Base-by-base conservation (phyloP, 768 basidiomycete species). In the Lactifluus pinguis region DNA sequence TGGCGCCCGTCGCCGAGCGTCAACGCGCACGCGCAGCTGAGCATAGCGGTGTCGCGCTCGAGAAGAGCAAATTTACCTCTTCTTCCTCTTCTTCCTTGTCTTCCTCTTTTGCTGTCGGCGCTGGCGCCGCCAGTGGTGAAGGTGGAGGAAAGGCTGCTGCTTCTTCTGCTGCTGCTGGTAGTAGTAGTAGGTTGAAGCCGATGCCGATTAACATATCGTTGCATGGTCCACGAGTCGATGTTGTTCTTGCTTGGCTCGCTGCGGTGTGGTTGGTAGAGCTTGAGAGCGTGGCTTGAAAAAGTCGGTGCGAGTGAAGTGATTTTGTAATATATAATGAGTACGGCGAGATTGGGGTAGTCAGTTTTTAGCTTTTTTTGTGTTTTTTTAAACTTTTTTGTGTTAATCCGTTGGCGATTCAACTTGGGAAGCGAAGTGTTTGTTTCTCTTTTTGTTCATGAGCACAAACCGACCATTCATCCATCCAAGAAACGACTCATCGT, bases 211-310 rank as follows among this genome's bases (percentile, higher is more conserved):
- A 84, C 68, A 89, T 93, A 59, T 88, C 89, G 10, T 73, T 93
- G 64, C 89, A 92, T 72, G 91, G 91, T 0, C 90, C 92, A 39
- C 80, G 89, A 7, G 91, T 93, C 49, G 91, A 93, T 72, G 78
- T 93, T 58, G 78, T 92, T 57, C 77, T 93, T 58, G 91, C 91
- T 47, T 93, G 89, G 89, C 74, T 93, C 57, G 90, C 79, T 29
- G 89, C 88, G 17, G 86, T 91, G 58, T 85, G 89, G 75, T 72
- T 93, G 39, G 83, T 82, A 4, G 88, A 89, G 67, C 70, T 92
- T 66, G 89, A 91, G 50, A 34, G 57, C 8, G 71, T 68, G 45
- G 71, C 70, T 48, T 48, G 45, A 47, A 21, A 8, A 17, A 17
- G 3, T 5, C 11, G 14, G 5, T 42, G 41, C 15, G 15, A 15